These are phyloP conservation scores for Leishmania tarentolae DNA, from an alignment of 208 protist genomes.

Conservation along the genomic window DNA sequence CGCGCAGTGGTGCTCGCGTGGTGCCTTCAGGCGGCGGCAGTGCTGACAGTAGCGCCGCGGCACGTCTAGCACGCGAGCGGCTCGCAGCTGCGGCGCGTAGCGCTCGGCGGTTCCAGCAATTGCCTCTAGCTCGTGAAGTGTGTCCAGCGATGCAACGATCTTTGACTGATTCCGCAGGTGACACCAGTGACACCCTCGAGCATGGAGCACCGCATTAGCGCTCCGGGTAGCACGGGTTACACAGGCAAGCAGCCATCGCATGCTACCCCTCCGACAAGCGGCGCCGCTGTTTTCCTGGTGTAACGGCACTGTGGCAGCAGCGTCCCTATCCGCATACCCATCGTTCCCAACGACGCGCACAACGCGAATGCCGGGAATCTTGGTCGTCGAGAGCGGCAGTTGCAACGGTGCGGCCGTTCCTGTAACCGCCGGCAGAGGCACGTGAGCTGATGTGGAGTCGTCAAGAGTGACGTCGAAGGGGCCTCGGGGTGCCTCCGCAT, in stretches of 20 bases:
- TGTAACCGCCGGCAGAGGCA: background rate
- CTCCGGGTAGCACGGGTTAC: background rate
- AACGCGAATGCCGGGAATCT: background rate
- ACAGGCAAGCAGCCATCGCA: background rate
- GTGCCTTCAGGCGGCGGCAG: conserved; percentile 82
- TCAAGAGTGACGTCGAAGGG: background rate
- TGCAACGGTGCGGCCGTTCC: background rate
- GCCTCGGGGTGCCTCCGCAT: background rate
- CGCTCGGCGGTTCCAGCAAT: conserved; percentile 37
- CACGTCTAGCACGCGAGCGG: conserved; percentile 49
- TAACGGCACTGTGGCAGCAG: background rate
- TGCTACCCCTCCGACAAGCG: background rate
- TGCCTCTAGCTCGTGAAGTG: conserved; percentile 42
- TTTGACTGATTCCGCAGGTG: background rate
- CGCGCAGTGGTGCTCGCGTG: conserved; percentile 87
- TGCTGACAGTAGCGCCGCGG: conserved; percentile 64
- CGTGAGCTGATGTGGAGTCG: background rate
- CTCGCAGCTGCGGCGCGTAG: conserved; percentile 35
- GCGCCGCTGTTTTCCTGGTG: background rate
- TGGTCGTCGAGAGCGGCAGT: background rate
- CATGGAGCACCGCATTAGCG: background rate
- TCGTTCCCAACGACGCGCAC: background rate
- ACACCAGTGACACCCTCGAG: background rate
- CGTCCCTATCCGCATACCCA: background rate
- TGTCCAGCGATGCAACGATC: background rate